A percentile compares a stretch with the other conserved stretches of the same genome.
These are phyloP conservation scores for Phytopythium kandeliae DNA, from an alignment of 352 stramenopile genomes.

Conservation along the genomic window DNA sequence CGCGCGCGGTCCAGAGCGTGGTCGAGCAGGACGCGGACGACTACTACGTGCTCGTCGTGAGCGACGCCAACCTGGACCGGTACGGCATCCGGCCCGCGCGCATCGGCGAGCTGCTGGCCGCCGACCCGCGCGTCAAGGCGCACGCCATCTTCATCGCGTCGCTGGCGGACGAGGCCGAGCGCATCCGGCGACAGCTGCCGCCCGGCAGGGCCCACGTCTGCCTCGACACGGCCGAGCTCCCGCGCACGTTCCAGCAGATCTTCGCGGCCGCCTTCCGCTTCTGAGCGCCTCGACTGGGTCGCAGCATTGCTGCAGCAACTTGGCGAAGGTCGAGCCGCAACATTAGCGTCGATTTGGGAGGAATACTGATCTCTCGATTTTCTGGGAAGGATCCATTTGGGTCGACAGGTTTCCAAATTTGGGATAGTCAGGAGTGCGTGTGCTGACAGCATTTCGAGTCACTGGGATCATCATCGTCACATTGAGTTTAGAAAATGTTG, in stretches of 20 bases:
- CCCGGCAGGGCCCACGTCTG: conserved; percentile 70
- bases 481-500: too few species aligned
- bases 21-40: conserved; percentile 59
- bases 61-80: conserved; percentile 93
- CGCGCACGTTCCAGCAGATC: conserved; percentile 82
- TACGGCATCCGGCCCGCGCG: conserved; percentile 81
- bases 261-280: conserved; percentile 52
- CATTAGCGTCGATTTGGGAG: not conserved
- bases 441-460: too few species aligned
- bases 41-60: conserved; percentile 92
- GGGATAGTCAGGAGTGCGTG: too few species aligned
- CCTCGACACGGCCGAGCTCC: conserved; percentile 72
- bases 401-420: too few species aligned
- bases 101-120: conserved; percentile 46
- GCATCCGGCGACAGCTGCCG: conserved; percentile 58
- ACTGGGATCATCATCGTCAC: too few species aligned
- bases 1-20: conserved; percentile 68
- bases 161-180: conserved; percentile 73
- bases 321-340: not conserved
- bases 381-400: too few species aligned
- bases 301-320: not conserved
- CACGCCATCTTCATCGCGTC: conserved; percentile 84
- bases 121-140: conserved; percentile 53
- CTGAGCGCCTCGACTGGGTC: not conserved
- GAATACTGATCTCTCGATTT: too few species aligned